phyloP scores from a whole-genome alignment of 768 basidiomycete species.

The Pleurotus tuoliensis region DNA sequence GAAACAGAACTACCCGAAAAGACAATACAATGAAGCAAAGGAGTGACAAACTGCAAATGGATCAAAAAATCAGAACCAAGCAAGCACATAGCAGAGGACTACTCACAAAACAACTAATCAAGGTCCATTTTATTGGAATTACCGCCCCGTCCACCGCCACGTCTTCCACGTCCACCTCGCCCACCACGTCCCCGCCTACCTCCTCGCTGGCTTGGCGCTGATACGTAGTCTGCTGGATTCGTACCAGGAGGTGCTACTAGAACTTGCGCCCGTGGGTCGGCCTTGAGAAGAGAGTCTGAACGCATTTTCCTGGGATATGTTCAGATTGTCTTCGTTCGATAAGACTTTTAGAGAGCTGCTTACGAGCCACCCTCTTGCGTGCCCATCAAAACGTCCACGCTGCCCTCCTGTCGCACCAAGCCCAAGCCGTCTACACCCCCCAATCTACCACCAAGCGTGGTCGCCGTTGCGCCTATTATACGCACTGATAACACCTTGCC shows the following conservation, averaged over 20 bases:
- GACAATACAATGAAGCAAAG: no score
- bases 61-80: no score
- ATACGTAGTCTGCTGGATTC: conserved; percentile 49
- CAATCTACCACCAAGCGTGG: conserved; percentile 54
- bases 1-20: no score
- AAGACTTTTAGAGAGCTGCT: conserved; percentile 22
- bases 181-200: conserved; percentile 21
- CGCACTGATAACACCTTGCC: conserved; percentile 68
- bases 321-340: not conserved
- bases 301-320: conserved; percentile 66
- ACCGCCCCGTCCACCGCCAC: conserved; percentile 29
- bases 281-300: conserved; percentile 67
- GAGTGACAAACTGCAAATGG: no score
- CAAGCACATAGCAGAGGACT: no score
- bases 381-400: conserved; percentile 61
- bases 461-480: conserved; percentile 55
- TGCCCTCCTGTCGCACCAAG: conserved; percentile 48
- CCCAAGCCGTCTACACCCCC: conserved; percentile 49
- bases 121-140: conserved; percentile 47
- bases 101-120: conserved; percentile 28
- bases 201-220: conserved; percentile 31
- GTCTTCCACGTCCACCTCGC: conserved; percentile 32
- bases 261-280: conserved; percentile 63
- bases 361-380: conserved; percentile 51
- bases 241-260: conserved; percentile 66